Conservation (phyloP, 2,329 filamentous ascomycete species). For the Fusarium sp. region DNA sequence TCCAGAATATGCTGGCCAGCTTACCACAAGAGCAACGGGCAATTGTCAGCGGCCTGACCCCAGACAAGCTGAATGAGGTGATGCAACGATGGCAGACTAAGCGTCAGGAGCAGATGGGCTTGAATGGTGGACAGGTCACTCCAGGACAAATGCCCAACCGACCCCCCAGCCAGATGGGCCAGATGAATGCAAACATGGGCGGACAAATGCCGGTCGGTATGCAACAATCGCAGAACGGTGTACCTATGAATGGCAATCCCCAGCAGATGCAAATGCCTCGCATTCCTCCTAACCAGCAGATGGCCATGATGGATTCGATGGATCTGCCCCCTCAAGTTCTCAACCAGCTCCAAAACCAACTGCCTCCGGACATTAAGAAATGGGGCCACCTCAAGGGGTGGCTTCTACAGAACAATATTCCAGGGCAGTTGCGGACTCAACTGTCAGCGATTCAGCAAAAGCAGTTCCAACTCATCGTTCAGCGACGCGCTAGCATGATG, state of each 20-base stretch:
- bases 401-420: conserved; percentile 55
- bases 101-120: conserved; percentile 52
- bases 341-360: conserved; percentile 42
- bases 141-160: conserved; percentile 52
- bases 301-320: conserved; percentile 61
- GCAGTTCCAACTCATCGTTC: conserved; percentile 56
- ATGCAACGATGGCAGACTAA: conserved; percentile 62
- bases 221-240: conserved; percentile 50
- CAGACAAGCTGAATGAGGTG: conserved; percentile 65
- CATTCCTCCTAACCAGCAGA: conserved; percentile 50
- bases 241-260: conserved; percentile 46
- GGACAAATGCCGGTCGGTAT: conserved; percentile 50
- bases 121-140: conserved; percentile 51
- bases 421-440: conserved; percentile 50
- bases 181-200: conserved; percentile 51
- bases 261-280: conserved; percentile 49
- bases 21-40: conserved; percentile 63
- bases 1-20: conserved; percentile 58
- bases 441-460: conserved; percentile 54
- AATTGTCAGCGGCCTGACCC: conserved; percentile 58
- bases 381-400: conserved; percentile 63
- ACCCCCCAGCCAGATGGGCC: conserved; percentile 49
- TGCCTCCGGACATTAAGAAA: conserved; percentile 61
- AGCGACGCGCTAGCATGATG: conserved; percentile 49
- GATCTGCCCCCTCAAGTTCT: conserved; percentile 58